Evolutionary conservation across 2,329 filamentous ascomycete genomes (phyloP), one percentile per base, ranked within the genome.

Genomic region (Ophiosphaerella narmari): DNA sequence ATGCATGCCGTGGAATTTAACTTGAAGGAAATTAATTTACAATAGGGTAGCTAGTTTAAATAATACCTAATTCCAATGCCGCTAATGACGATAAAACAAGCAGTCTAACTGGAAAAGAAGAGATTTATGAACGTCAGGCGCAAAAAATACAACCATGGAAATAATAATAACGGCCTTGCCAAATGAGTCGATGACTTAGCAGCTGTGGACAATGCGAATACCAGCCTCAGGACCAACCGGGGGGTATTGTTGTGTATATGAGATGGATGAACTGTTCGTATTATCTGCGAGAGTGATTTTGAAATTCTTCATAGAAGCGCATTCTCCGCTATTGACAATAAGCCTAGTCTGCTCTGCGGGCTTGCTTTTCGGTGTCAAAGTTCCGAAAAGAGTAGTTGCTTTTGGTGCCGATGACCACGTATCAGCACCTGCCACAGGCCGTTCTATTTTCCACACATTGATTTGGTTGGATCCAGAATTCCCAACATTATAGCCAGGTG

Each of bases 201-300:
- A 43, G 31, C 29, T 36, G 18, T 35, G 41, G 9, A 43, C 41
- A 13, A 43, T 43, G 41, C 31, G 41, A 29, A 43, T 35, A 35
- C 41, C 41, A 34, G 41, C 31, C 29, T 18, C 41, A 35, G 31
- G 14, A n/a, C 21, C 31, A 34, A 14, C 7, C 32, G 11, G 29
- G 29, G 32, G 29, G 21, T 43, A 43, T 12, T 43, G 29, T 12
- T 38, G 35, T 38, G 16, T 21, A 38, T 21, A 38, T 11, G 35
- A 7, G 21, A 43, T 21, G n/a, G 18, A 21, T 21, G 29, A n/a
- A 18, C n/a, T n/a, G 2, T 11, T 23, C 6, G 39, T 43, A 21
- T 41, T 31, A 23, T 50, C 43, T 9, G 41, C 26, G 13, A 55
- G 36, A 24, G 32, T 18, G 44, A 54, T 44, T 9, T 46, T 49